Evolutionary conservation across 805 yeast species (phyloP), one percentile per base, ranked within the genome.

Genomic region (Candida saitoana): DNA sequence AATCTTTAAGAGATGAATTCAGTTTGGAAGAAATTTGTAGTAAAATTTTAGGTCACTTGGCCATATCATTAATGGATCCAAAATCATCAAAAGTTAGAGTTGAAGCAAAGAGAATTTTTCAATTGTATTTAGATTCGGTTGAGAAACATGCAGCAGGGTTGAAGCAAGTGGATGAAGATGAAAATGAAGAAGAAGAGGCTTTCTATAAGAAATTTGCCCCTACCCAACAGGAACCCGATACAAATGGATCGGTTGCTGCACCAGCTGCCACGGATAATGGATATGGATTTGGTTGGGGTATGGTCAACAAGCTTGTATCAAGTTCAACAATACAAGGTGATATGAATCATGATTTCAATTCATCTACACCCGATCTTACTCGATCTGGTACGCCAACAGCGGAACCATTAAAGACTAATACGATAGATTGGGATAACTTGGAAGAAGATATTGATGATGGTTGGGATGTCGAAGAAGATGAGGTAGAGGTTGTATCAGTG

Each of bases 31-130:
- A 87, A 34, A 82, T 88, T 42, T 86, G 95, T 43, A 80, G 82
- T 18, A 87, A 84, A 56, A 77, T 90, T 14, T 64, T 93, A 41
- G 91, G 96, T 0, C 87, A 88, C 2, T 76, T 93, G 42, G 89
- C 96, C 0, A 86, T 93, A 1, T 79, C 93, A 1, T 66, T 91
- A 42, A 73, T 91, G 55, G 98, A 93, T 60, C 74, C 73, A 41
- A 63, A 59, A 39, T 83, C 87, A 8, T 63, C 67, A 4, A 74
- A 77, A 40, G 90, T 91, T 2, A 71, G 98, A 45, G 62, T 62
- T 0, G 86, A 84, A 54, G 96, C 96, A 0, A 78, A 78, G 50
- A 62, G 71, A 35, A 74, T 88, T 0, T 80, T 91, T 49, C 80
- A 82, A 19, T 43, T 73, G 19, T 84, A 86, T 54, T 57, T 70